phyloP scores from a whole-genome alignment of 352 stramenopile species.

The Phytophthora pseudosyringae region DNA sequence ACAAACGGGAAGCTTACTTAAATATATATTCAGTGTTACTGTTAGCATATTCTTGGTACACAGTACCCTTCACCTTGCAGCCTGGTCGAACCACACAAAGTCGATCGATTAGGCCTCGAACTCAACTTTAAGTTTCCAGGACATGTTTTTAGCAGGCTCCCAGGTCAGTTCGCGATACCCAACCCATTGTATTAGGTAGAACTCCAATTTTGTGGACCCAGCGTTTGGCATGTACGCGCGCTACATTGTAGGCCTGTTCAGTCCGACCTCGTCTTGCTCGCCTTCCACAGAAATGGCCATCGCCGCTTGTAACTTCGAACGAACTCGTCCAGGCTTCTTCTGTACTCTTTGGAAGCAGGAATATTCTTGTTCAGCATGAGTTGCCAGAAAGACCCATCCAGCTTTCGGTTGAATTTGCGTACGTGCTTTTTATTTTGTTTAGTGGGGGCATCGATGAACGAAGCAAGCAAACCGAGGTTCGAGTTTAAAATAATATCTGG shows the following conservation, averaged over 20 bases:
- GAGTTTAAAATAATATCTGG: too few relatives aligned
- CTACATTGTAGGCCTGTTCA: neutral
- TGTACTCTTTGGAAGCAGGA: neutral
- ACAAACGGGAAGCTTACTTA: too few relatives aligned
- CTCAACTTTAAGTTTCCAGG: slow-evolving; percentile 3
- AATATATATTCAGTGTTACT: too few relatives aligned
- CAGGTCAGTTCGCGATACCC: slow-evolving; percentile 7
- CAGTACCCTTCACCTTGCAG: neutral
- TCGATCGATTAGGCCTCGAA: slow-evolving; percentile 2
- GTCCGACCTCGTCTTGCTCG: neutral
- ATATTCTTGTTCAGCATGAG: neutral
- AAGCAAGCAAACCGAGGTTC: neutral
- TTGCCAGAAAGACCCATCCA: neutral
- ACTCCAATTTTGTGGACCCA: slow-evolving; percentile 1
- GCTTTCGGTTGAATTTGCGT: slow-evolving; percentile 8
- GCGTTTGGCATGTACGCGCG: slow-evolving; percentile 3
- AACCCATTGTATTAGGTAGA: slow-evolving; percentile 14
- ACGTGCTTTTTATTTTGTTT: slow-evolving; percentile 1
- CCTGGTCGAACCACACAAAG: slow-evolving; percentile 10
- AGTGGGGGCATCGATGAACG: neutral
- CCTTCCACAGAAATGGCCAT: neutral
- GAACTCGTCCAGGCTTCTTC: neutral
- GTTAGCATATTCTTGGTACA: too few relatives aligned
- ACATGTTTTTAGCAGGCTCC: slow-evolving; percentile 1
- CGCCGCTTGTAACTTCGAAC: neutral